Evolutionary conservation across 2,329 filamentous ascomycete species (phyloP).

Genomic region (Colletotrichum siamense): DNA sequence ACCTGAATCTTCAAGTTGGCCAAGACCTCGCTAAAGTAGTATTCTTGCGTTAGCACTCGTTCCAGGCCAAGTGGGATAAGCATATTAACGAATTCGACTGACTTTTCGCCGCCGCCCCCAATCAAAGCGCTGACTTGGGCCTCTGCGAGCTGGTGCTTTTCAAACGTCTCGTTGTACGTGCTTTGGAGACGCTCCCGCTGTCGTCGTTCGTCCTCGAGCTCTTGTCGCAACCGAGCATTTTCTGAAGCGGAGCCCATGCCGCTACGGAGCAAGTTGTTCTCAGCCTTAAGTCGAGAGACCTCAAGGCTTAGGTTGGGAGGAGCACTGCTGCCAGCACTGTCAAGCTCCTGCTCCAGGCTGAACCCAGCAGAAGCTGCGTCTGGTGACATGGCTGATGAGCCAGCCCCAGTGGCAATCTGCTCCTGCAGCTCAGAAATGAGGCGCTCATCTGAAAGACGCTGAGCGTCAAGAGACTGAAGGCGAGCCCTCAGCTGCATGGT

Average conservation of each 20-base stretch:
- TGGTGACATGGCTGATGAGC: slow-evolving; percentile 2
- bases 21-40: slow-evolving; percentile 58
- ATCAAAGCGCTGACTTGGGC: slow-evolving; percentile 63
- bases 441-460: slow-evolving; percentile 55
- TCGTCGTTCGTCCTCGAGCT: slow-evolving; percentile 60
- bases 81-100: slow-evolving; percentile 40
- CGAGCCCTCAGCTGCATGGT: slow-evolving; percentile 47
- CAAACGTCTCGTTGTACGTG: slow-evolving; percentile 61
- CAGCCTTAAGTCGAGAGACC: slow-evolving; percentile 64
- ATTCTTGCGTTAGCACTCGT: slow-evolving; percentile 49
- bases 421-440: slow-evolving; percentile 66
- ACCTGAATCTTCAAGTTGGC: slow-evolving; percentile 56
- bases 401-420: slow-evolving; percentile 49
- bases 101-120: slow-evolving; percentile 57
- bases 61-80: slow-evolving; percentile 26
- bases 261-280: slow-evolving; percentile 63
- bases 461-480: slow-evolving; percentile 43
- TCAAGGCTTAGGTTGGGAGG: slow-evolving; percentile 52
- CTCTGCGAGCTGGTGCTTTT: slow-evolving; percentile 62
- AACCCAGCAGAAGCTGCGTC: slow-evolving; percentile 35
- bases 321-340: slow-evolving; percentile 48
- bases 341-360: slow-evolving; percentile 66
- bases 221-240: slow-evolving; percentile 57
- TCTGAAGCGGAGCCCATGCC: slow-evolving; percentile 60
- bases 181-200: slow-evolving; percentile 58